phyloP scores from a whole-genome alignment of 345 rosid species.

The Alliaria petiolata region DNA sequence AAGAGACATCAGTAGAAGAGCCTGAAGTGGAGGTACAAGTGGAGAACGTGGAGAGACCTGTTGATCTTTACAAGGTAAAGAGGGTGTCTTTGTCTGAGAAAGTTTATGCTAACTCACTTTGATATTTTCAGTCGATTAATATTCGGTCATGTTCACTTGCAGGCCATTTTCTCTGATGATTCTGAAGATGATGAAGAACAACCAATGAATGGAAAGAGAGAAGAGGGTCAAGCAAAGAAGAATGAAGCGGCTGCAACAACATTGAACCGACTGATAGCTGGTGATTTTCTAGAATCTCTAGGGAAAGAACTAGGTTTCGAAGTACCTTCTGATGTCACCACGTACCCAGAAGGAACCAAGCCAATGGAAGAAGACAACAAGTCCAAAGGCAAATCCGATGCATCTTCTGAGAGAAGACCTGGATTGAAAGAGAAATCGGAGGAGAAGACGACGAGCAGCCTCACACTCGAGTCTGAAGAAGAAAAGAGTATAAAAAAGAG shows the following conservation, averaged over 20 bases:
- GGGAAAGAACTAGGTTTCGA: constrained; percentile 96
- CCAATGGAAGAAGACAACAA: constrained; percentile 24
- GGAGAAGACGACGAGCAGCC: constrained; percentile 36
- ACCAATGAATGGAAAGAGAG: constrained; percentile 28
- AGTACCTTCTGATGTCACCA: constrained; percentile 76
- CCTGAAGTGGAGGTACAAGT: constrained; percentile 50
- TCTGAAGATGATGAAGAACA: constrained; percentile 72
- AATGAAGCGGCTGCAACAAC: constrained; percentile 71
- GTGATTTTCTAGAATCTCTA: constrained; percentile 85
- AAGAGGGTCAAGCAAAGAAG: constrained; percentile 60
- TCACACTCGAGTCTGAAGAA: constrained; percentile 45
- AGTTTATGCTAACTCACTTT: not conserved
- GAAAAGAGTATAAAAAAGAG: constrained; percentile 49
- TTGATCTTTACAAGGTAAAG: constrained; percentile 92
- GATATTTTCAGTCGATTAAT: not conserved
- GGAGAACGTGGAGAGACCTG: constrained; percentile 89
- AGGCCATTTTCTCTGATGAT: constrained; percentile 96
- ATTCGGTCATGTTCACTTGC: constrained; percentile 10
- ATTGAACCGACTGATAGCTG: constrained; percentile 83
- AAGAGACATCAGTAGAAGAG: constrained; percentile 40
- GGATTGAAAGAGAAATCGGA: constrained; percentile 27
- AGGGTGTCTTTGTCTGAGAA: not conserved
- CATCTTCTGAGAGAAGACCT: constrained; percentile 23
- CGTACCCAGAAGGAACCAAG: constrained; percentile 33
- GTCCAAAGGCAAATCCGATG: constrained; percentile 25